A percentile compares a stretch with the other conserved stretches of the same genome.
Conservation (phyloP, 805 yeast genomes). For the Candida vaughaniae region DNA sequence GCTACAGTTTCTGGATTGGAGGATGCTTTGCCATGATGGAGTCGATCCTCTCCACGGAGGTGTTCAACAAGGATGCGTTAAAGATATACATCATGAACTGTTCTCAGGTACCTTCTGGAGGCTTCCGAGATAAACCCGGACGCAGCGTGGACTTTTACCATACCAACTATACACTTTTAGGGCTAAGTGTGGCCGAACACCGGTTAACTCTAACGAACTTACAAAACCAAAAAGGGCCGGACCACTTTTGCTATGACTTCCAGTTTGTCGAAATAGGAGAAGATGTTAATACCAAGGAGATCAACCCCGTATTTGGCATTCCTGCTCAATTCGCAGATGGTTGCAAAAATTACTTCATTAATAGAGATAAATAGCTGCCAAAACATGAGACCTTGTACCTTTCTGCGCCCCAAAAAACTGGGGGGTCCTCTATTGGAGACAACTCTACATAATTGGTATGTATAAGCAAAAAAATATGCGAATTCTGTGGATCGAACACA, state of each 20-base stretch:
- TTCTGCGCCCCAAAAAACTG: background rate
- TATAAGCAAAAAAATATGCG: conserved; percentile 35
- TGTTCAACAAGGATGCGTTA: conserved; percentile 56
- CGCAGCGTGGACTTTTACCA: conserved; percentile 82
- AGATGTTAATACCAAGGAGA: conserved; percentile 15
- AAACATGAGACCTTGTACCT: background rate
- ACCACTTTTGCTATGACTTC: conserved; percentile 20
- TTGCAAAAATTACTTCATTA: conserved; percentile 16
- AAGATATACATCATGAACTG: conserved; percentile 69
- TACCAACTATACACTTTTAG: conserved; percentile 79
- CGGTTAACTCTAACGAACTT: conserved; percentile 19
- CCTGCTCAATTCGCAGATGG: conserved; percentile 34
- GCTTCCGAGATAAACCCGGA: conserved; percentile 87
- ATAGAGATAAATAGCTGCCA: background rate
- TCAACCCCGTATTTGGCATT: conserved; percentile 30
- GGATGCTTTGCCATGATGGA: conserved; percentile 68
- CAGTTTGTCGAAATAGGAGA: conserved; percentile 10
- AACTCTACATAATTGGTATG: no score
- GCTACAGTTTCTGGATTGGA: conserved; percentile 96
- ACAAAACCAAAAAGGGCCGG: background rate
- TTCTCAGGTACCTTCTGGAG: conserved; percentile 71
- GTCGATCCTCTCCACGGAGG: conserved; percentile 31
- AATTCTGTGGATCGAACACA: conserved; percentile 79
- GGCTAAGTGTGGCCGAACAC: conserved; percentile 63
- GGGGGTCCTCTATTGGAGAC: no score